phyloP scores from a whole-genome alignment of 768 basidiomycete genomes.

The Suillus occidentalis region DNA sequence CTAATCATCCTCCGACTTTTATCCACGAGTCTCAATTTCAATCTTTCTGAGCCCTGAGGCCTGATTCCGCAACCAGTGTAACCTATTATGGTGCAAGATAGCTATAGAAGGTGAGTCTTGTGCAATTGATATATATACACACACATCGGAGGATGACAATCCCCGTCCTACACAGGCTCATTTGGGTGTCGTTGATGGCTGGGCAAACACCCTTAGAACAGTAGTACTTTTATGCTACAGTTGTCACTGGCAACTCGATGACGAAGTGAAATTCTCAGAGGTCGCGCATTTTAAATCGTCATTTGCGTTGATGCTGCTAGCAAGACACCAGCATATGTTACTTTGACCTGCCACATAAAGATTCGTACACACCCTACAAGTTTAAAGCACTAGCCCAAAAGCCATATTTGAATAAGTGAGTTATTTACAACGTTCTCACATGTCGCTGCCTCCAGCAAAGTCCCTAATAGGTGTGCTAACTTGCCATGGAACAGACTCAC shows the following conservation, averaged over 20 bases:
- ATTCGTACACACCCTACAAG: background rate
- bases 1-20: conserved; percentile 7
- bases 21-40: background rate
- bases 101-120: background rate
- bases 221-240: background rate
- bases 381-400: background rate
- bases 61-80: background rate
- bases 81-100: conserved; percentile 1
- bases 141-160: conserved; percentile 1
- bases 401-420: background rate
- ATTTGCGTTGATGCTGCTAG: background rate
- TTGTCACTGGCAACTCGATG: background rate
- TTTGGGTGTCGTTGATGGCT: background rate
- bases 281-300: background rate
- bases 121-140: background rate
- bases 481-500: background rate
- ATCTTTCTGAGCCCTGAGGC: background rate
- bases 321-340: background rate
- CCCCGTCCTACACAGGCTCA: conserved; percentile 1
- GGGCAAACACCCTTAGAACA: background rate
- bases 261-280: background rate
- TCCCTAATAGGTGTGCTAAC: background rate
- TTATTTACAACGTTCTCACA: background rate
- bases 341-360: background rate
- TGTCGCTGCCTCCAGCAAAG: background rate